Conservation (phyloP, 768 basidiomycete species). For the Paxillus rubicundulus region DNA sequence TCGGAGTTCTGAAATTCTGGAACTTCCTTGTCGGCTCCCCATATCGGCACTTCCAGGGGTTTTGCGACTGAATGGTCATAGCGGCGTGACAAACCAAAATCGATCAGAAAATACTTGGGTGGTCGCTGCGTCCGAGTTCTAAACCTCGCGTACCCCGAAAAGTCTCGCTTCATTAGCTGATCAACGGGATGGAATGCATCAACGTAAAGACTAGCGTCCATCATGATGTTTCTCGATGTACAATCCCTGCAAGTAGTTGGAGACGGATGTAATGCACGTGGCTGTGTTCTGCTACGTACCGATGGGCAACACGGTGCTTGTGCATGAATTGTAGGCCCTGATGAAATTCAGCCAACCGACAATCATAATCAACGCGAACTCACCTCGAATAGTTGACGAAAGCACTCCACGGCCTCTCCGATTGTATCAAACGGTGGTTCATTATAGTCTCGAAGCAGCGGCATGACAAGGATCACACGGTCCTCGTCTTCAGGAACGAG, state of each 20-base stretch:
- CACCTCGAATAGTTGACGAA: slow-evolving; percentile 27
- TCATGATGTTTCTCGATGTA: no score
- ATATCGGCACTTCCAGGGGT: slow-evolving; percentile 28
- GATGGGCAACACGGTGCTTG: slow-evolving; percentile 35
- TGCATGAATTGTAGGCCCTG: slow-evolving; percentile 41
- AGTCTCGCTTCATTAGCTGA: slow-evolving; percentile 11
- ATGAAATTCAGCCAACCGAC: background rate
- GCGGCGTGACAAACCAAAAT: slow-evolving; percentile 35
- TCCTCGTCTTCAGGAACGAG: background rate
- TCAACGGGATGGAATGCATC: slow-evolving; percentile 27
- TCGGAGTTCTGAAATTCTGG: slow-evolving; percentile 36
- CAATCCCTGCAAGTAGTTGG: no score
- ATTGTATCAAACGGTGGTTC: slow-evolving; percentile 20
- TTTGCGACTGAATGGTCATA: slow-evolving; percentile 26
- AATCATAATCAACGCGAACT: background rate
- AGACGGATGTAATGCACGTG: no score
- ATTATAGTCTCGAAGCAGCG: slow-evolving; percentile 17
- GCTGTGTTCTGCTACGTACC: background rate
- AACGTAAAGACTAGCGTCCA: no score
- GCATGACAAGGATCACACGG: slow-evolving; percentile 22
- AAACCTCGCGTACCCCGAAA: slow-evolving; percentile 16
- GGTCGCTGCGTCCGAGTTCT: slow-evolving; percentile 32
- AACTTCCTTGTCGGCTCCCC: slow-evolving; percentile 42
- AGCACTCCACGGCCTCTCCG: slow-evolving; percentile 24
- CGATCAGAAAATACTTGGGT: slow-evolving; percentile 34